Percentiles rank a stretch among this genome's conserved stretches.
These are phyloP conservation scores for Colletotrichum neosansevieriae DNA, from an alignment of 2,329 filamentous ascomycete species.

Conservation along the genomic window DNA sequence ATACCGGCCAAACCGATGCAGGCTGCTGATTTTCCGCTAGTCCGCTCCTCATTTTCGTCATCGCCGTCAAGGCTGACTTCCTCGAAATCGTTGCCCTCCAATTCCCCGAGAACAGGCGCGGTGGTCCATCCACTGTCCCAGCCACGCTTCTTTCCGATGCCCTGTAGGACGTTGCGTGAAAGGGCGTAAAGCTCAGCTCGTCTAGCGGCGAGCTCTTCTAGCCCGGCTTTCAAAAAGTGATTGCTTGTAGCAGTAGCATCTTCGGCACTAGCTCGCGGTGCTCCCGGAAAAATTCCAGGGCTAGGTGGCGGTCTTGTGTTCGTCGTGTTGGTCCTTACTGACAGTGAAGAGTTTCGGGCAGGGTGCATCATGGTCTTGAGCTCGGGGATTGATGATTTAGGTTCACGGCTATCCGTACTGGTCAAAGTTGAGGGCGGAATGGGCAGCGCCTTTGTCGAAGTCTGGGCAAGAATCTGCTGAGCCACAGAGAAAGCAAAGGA, in stretches of 20 bases:
- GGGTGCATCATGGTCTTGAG: slow-evolving; percentile 80
- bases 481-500: slow-evolving; percentile 84
- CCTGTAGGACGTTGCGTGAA: slow-evolving; percentile 83
- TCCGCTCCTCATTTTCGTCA: slow-evolving; percentile 38
- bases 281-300: slow-evolving; percentile 66
- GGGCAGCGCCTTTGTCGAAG: slow-evolving; percentile 74
- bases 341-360: slow-evolving; percentile 72
- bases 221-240: slow-evolving; percentile 71
- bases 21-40: slow-evolving; percentile 38
- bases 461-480: slow-evolving; percentile 82
- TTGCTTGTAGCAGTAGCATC: slow-evolving; percentile 52
- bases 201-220: slow-evolving; percentile 85
- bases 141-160: slow-evolving; percentile 75
- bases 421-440: slow-evolving; percentile 71
- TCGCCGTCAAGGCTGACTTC: slow-evolving; percentile 67
- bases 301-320: slow-evolving; percentile 56
- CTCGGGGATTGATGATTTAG: slow-evolving; percentile 72
- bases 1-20: slow-evolving; percentile 55
- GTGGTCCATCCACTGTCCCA: slow-evolving; percentile 84
- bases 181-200: slow-evolving; percentile 86
- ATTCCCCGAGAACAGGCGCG: slow-evolving; percentile 63
- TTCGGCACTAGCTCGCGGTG: slow-evolving; percentile 52
- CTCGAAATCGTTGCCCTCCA: slow-evolving; percentile 63
- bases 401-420: slow-evolving; percentile 63
- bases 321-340: slow-evolving; percentile 49